A percentile compares a stretch with the other conserved stretches of the same genome.
Evolutionary conservation across 208 protist genomes (phyloP).

Genomic region (Leishmania braziliensis): DNA sequence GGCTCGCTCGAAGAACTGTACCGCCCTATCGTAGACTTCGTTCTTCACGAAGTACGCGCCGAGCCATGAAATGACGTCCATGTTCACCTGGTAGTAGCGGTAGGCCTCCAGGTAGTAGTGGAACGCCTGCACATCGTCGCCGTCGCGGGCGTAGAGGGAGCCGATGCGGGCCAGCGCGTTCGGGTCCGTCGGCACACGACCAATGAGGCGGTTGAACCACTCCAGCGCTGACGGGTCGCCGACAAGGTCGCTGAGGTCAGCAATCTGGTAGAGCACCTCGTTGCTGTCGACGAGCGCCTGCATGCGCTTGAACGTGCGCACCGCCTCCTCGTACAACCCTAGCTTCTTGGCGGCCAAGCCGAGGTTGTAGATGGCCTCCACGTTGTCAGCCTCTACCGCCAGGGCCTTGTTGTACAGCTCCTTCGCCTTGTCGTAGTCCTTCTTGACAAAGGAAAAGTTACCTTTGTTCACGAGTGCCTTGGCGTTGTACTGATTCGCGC

Average conservation of each 20-base stretch:
- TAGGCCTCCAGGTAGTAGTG: conserved; percentile 96
- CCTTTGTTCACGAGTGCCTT: conserved; percentile 97
- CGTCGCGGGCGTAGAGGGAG: conserved; percentile 90
- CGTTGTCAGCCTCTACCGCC: conserved; percentile 95
- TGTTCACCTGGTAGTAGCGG: conserved; percentile 96
- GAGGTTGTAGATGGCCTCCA: conserved; percentile 98
- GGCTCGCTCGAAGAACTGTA: conserved; percentile 96
- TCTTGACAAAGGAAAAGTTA: conserved; percentile 93
- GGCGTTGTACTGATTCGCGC: conserved; percentile 96
- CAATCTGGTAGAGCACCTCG: conserved; percentile 96
- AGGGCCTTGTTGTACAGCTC: conserved; percentile 95
- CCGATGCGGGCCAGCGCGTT: conserved; percentile 93
- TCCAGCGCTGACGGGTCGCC: conserved; percentile 65
- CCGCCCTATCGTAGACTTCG: conserved; percentile 97
- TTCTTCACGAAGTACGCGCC: conserved; percentile 97
- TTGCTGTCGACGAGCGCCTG: conserved; percentile 92
- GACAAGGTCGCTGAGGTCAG: conserved; percentile 91
- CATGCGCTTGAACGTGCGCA: conserved; percentile 95
- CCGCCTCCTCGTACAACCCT: conserved; percentile 91
- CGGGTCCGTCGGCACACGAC: conserved; percentile 94
- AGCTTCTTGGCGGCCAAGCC: conserved; percentile 93
- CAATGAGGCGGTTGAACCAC: conserved; percentile 89
- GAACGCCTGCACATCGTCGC: conserved; percentile 93
- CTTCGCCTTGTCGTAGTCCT: conserved; percentile 90
- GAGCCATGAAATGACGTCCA: conserved; percentile 98